These are phyloP conservation scores for Scutellaria barbata DNA, from an alignment of 257 asterid species.

Conservation along the genomic window DNA sequence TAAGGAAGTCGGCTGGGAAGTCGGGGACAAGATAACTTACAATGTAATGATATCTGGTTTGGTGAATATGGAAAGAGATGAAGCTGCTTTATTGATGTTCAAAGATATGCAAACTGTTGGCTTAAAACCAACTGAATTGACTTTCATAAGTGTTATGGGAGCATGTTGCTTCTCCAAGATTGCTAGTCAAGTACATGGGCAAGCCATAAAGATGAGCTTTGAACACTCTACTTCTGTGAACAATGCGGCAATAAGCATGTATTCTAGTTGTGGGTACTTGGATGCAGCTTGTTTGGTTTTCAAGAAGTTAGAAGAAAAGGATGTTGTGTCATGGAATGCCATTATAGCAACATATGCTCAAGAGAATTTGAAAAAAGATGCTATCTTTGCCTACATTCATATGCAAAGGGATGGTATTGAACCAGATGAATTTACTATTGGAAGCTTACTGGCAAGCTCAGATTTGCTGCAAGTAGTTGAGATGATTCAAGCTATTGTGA, in stretches of 20 bases:
- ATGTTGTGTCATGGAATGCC: slow-evolving; percentile 77
- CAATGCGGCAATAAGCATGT: slow-evolving; percentile 86
- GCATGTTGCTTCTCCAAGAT: slow-evolving; percentile 46
- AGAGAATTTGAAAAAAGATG: slow-evolving; percentile 48
- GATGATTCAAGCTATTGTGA: slow-evolving; percentile 60
- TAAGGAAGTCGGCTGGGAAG: slow-evolving; percentile 52
- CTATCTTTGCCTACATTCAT: slow-evolving; percentile 47
- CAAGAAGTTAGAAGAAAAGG: slow-evolving; percentile 50
- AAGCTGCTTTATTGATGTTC: slow-evolving; percentile 62
- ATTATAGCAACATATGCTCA: slow-evolving; percentile 68
- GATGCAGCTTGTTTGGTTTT: slow-evolving; percentile 57
- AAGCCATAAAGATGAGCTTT: slow-evolving; percentile 57
- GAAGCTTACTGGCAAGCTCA: slow-evolving; percentile 69
- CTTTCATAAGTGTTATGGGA: slow-evolving; percentile 73
- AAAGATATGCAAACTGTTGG: slow-evolving; percentile 57
- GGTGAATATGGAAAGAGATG: slow-evolving; percentile 54
- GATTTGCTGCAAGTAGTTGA: slow-evolving; percentile 51
- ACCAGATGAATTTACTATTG: slow-evolving; percentile 78
- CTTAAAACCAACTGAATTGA: slow-evolving; percentile 67
- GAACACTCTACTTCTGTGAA: slow-evolving; percentile 58
- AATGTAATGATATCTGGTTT: slow-evolving; percentile 74
- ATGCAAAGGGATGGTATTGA: slow-evolving; percentile 64
- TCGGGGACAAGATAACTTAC: slow-evolving; percentile 65
- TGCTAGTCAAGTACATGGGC: slow-evolving; percentile 66
- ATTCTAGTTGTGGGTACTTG: slow-evolving; percentile 57